phyloP scores from a whole-genome alignment of 2,329 filamentous ascomycete genomes.

The Beauveria varroae region DNA sequence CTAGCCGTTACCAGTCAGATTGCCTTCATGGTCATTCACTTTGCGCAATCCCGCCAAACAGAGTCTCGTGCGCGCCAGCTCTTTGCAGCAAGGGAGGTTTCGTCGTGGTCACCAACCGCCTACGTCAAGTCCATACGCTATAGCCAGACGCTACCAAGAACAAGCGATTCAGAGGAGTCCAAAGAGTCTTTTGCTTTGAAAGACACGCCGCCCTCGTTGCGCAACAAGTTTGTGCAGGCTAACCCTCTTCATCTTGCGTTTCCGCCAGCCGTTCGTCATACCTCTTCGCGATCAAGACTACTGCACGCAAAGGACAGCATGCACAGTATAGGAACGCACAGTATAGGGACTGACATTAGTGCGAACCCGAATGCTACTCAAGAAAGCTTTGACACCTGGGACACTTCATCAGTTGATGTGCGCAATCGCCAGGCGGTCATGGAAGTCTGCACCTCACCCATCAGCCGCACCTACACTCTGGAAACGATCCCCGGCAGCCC shows the following conservation, averaged over 20 bases:
- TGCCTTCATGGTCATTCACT: constrained; percentile 39
- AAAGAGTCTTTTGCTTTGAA: constrained; percentile 27
- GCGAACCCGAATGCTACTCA: constrained; percentile 32
- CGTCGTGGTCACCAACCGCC: constrained; percentile 13
- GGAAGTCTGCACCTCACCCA: constrained; percentile 35
- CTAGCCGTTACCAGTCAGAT: constrained; percentile 40
- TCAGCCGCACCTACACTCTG: constrained; percentile 45
- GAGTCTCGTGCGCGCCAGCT: neutral
- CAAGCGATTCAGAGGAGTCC: constrained; percentile 24
- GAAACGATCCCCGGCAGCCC: constrained; percentile 66
- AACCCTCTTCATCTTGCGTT: constrained; percentile 28
- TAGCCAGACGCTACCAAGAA: constrained; percentile 33
- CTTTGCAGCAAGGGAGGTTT: constrained; percentile 17
- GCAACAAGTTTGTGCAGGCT: constrained; percentile 19
- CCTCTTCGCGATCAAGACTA: constrained; percentile 49
- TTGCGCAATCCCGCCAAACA: constrained; percentile 29
- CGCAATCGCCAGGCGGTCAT: constrained; percentile 52
- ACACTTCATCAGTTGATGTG: constrained; percentile 59
- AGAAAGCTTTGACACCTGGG: constrained; percentile 70
- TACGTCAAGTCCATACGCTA: constrained; percentile 48
- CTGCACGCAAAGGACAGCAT: constrained; percentile 36
- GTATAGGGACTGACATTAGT: constrained; percentile 41
- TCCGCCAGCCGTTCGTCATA: constrained; percentile 44
- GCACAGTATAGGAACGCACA: constrained; percentile 30
- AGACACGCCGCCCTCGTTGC: constrained; percentile 37